These are phyloP conservation scores for Leccinum aurantiacum DNA, from an alignment of 768 basidiomycete species.

Conservation along the genomic window DNA sequence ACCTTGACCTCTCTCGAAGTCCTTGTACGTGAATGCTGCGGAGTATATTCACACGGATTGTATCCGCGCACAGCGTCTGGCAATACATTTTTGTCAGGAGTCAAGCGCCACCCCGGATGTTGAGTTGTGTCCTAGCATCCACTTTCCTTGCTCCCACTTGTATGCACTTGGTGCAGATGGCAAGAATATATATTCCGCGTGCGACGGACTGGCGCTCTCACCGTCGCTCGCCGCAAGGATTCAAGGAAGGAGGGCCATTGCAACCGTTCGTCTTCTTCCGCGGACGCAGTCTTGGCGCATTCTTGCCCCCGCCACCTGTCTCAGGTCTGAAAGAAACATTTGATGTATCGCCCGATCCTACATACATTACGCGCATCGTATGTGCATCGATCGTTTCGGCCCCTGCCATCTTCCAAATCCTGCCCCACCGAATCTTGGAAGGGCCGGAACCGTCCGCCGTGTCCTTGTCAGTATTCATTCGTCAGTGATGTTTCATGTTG, in stretches of 20 bases:
- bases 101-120: background rate
- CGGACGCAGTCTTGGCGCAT: background rate
- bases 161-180: background rate
- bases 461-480: background rate
- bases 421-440: background rate
- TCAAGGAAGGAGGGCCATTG: background rate
- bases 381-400: slow-evolving; percentile 4
- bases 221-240: slow-evolving; percentile 1
- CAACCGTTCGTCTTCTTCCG: background rate
- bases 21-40: slow-evolving; percentile 3
- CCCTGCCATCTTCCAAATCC: background rate
- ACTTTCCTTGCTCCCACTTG: background rate
- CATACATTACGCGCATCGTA: slow-evolving; percentile 9
- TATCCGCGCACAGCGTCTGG: background rate
- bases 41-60: slow-evolving; percentile 9
- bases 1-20: slow-evolving; percentile 9
- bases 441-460: background rate
- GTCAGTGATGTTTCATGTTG: slow-evolving; percentile 1
- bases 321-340: slow-evolving; percentile 3
- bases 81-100: background rate
- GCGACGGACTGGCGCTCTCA: slow-evolving; percentile 16
- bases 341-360: background rate
- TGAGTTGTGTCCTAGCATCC: background rate
- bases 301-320: slow-evolving; percentile 7
- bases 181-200: slow-evolving; percentile 2